Evolutionary conservation across 441 rosid species (phyloP).

Genomic region (Rhodomyrtus psidioides): DNA sequence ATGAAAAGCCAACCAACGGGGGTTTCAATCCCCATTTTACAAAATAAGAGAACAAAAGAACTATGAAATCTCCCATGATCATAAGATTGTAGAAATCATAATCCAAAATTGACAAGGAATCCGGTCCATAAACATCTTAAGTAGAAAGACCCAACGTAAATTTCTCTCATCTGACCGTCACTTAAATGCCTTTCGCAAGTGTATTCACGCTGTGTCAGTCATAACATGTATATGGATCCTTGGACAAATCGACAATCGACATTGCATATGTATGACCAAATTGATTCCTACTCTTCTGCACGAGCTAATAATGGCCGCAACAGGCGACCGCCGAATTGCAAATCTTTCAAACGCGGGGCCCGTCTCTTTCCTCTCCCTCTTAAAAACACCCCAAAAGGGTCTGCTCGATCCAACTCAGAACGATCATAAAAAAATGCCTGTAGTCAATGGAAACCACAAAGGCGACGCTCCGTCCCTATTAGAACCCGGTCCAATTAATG

Average conservation of each 20-base stretch:
- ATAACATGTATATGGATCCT: background rate
- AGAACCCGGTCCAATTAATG: background rate
- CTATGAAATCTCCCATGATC: no score
- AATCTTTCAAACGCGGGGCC: background rate
- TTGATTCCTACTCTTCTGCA: background rate
- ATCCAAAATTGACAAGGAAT: background rate
- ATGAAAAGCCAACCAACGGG: background rate
- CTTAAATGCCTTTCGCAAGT: background rate
- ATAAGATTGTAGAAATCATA: background rate
- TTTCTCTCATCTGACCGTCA: background rate
- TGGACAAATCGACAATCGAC: background rate
- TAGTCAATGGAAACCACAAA: background rate
- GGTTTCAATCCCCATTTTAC: background rate
- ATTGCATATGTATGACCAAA: background rate
- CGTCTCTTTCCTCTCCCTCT: background rate
- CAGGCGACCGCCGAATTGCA: background rate
- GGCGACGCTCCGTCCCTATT: background rate
- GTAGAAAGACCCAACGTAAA: no score
- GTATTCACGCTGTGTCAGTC: no score
- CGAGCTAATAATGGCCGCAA: background rate
- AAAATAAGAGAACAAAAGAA: no score
- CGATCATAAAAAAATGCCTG: background rate
- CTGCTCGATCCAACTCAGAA: background rate
- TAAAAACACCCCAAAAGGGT: background rate
- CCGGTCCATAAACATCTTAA: background rate